These are phyloP conservation scores for Prunus armeniaca DNA, from an alignment of 306 rosid genomes.

Conservation along the genomic window DNA sequence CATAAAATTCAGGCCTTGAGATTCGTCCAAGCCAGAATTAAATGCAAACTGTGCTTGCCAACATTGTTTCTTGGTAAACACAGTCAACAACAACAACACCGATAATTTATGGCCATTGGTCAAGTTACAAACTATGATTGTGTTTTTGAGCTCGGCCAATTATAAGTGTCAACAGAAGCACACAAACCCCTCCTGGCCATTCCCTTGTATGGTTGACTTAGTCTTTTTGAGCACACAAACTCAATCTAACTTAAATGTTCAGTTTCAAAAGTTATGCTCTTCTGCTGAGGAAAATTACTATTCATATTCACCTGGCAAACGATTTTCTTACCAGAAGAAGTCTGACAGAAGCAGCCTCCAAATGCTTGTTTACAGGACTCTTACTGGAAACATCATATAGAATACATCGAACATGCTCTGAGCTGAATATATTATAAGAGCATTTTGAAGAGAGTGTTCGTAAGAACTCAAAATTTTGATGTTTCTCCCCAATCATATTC, in stretches of 20 bases:
- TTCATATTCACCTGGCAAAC: conserved; percentile 20
- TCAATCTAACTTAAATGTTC: background rate
- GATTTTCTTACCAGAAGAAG: conserved; percentile 69
- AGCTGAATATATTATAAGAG: conserved; percentile 72
- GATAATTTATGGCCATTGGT: background rate
- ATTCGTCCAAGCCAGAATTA: background rate
- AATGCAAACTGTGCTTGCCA: background rate
- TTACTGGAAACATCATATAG: conserved; percentile 47
- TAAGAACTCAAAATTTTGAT: conserved; percentile 61
- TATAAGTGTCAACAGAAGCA: background rate
- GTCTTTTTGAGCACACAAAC: background rate
- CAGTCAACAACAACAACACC: background rate
- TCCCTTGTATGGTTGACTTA: background rate
- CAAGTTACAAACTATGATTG: background rate
- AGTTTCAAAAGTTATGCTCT: background rate
- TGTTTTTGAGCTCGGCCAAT: background rate
- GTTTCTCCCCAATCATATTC: conserved; percentile 52
- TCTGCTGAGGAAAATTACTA: conserved; percentile 3
- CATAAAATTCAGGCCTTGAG: background rate
- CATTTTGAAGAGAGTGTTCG: conserved; percentile 67
- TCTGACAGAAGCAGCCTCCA: conserved; percentile 57
- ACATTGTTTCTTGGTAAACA: background rate
- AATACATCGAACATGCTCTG: conserved; percentile 58
- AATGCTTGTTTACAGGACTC: conserved; percentile 36
- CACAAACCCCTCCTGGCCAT: background rate